Conservation (phyloP, 1,284 basidiomycete species). For the Sphagnurus paluster region DNA sequence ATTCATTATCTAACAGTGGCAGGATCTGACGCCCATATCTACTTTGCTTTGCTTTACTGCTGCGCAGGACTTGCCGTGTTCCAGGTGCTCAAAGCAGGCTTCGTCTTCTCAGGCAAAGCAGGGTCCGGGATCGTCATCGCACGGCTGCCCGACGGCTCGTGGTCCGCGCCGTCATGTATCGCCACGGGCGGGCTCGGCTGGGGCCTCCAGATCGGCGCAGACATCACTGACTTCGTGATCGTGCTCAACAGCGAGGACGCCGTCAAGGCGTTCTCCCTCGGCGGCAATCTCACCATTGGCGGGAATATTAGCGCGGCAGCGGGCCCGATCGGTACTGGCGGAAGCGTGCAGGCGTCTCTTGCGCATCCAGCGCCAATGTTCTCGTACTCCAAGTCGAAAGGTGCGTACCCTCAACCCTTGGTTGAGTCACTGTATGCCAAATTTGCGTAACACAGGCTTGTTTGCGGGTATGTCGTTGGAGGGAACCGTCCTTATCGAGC, state of each 20-base stretch:
- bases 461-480: constrained; percentile 96
- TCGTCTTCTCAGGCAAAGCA: constrained; percentile 95
- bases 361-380: constrained; percentile 97
- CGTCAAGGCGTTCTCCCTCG: constrained; percentile 91
- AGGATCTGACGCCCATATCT: no score
- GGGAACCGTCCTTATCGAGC: constrained; percentile 92
- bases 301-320: constrained; percentile 84
- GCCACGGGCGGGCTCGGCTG: constrained; percentile 96
- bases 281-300: constrained; percentile 96
- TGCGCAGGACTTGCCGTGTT: constrained; percentile 87
- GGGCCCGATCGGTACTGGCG: constrained; percentile 95
- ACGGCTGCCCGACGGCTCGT: constrained; percentile 92
- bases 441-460: no score
- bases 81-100: constrained; percentile 92
- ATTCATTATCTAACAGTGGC: no score
- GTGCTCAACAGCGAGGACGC: constrained; percentile 97
- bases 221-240: constrained; percentile 85
- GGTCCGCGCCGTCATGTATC: constrained; percentile 97
- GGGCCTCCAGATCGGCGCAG: constrained; percentile 95
- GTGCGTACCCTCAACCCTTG: constrained; percentile 40
- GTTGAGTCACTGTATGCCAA: constrained; percentile 4
- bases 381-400: constrained; percentile 94
- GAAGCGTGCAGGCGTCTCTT: constrained; percentile 83
- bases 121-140: constrained; percentile 95
- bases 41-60: no score